Percentiles rank a stretch among this genome's conserved stretches.
Evolutionary conservation across 2,329 filamentous ascomycete genomes (phyloP).

Genomic region (Aspergillus amoenus): DNA sequence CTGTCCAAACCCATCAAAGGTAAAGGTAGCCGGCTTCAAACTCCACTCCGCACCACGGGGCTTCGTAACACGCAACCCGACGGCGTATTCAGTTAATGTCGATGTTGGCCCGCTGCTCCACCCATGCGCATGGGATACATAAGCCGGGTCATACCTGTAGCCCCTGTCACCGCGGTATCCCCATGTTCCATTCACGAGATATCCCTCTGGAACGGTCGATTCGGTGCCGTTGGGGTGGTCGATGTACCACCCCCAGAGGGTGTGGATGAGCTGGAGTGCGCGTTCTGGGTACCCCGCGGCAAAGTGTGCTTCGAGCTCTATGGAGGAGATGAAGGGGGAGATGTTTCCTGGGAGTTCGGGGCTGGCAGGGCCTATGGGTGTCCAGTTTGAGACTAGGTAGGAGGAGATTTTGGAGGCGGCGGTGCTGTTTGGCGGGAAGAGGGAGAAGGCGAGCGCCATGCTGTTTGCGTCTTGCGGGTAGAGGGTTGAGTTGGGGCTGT

Average conservation of each 20-base stretch:
- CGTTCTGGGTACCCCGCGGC: slow-evolving; percentile 48
- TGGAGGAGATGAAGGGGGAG: slow-evolving; percentile 58
- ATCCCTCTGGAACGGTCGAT: slow-evolving; percentile 61
- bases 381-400: slow-evolving; percentile 54
- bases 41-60: slow-evolving; percentile 44
- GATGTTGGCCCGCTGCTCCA: slow-evolving; percentile 46
- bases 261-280: slow-evolving; percentile 57
- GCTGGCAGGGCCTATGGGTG: slow-evolving; percentile 53
- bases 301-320: slow-evolving; percentile 61
- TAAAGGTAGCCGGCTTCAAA: slow-evolving; percentile 37
- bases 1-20: slow-evolving; percentile 42
- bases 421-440: slow-evolving; percentile 47
- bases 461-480: slow-evolving; percentile 62
- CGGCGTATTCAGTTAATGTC: slow-evolving; percentile 46
- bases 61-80: slow-evolving; percentile 44
- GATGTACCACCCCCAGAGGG: slow-evolving; percentile 62
- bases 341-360: slow-evolving; percentile 60
- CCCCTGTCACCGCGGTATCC: slow-evolving; percentile 56
- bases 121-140: slow-evolving; percentile 45
- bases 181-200: slow-evolving; percentile 56
- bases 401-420: slow-evolving; percentile 44
- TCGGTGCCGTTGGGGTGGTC: slow-evolving; percentile 58
- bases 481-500: slow-evolving; percentile 54
- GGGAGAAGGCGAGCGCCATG: slow-evolving; percentile 44
- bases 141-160: slow-evolving; percentile 50